phyloP scores from a whole-genome alignment of 768 basidiomycete species.

The Lyophyllum semitale region DNA sequence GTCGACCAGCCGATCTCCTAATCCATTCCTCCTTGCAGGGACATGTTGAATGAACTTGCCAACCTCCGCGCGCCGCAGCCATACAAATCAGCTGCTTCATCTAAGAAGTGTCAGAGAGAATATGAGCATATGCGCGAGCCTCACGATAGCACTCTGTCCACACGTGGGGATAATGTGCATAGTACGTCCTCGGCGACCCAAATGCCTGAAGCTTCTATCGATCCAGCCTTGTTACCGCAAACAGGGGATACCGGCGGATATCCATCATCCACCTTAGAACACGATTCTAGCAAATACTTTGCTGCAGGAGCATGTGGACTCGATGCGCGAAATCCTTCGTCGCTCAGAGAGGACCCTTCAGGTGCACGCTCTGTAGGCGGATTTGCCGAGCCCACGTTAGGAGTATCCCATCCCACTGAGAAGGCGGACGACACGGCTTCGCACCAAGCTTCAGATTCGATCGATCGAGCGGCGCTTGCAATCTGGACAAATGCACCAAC shows the following conservation, averaged over 20 bases:
- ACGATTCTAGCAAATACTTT: no score
- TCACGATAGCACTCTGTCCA: neutral
- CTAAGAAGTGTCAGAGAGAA: neutral
- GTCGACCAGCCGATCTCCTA: constrained; percentile 16
- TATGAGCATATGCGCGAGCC: neutral
- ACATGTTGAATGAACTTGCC: constrained; percentile 59
- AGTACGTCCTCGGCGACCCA: neutral
- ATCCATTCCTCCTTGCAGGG: constrained; percentile 40
- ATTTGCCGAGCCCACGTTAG: constrained; percentile 34
- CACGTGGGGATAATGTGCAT: neutral
- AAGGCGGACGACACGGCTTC: constrained; percentile 14
- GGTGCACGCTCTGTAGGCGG: constrained; percentile 20
- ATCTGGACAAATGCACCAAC: constrained; percentile 60
- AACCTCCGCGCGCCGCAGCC: constrained; percentile 44
- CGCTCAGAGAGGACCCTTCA: neutral
- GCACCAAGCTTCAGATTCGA: neutral
- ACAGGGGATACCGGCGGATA: neutral
- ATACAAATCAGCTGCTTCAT: neutral
- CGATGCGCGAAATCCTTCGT: neutral
- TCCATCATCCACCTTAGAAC: neutral
- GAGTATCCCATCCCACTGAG: neutral
- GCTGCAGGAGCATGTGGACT: neutral
- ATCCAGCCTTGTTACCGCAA: neutral
- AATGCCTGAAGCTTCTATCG: neutral
- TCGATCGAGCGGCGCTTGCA: constrained; percentile 42